Evolutionary conservation across 2,329 filamentous ascomycete species (phyloP), one percentile per base, ranked within the genome.

Genomic region (Ustilaginoidea virens): DNA sequence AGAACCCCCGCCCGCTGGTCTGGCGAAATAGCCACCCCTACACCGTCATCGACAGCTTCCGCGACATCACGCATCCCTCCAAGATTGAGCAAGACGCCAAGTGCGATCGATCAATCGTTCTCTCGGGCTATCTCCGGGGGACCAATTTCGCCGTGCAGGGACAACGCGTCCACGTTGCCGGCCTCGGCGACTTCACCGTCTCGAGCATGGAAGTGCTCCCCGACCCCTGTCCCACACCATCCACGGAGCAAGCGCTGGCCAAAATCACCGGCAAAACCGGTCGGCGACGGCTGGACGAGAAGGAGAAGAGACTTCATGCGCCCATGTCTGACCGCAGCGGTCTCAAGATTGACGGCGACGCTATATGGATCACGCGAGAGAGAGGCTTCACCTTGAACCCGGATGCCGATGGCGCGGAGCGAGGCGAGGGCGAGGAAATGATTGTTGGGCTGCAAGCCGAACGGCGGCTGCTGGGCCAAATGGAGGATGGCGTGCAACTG

Each of bases 241-340:
- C 73, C 31, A 85, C 92, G 64, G 80, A 93, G 44, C 81, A 90
- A 52, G 82, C 81, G 5, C 59, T 86, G 23, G 81, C 82, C 22
- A 93, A 92, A 48, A 71, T 74, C 2, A 75, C 76, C 0, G 87
- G 87, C 3, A 93, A 92, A 52, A 75, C 75, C 19, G 77, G 76
- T 23, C 66, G 85, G 38, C 74, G 77, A 45, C 69, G 86, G 32
- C 58, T 98, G 10, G 90, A 92, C 18, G 90, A 98, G 48, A 98
- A 96, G 56, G 87, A 98, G 48, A 94, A 94, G 58, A 73, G 92
- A 42, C 60, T 98, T 5, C 92, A 94, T 53, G 92, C 90, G 3
- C 92, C 90, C 19, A 96, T 98, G 87, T 93, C 86, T 16, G 90
- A 98, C 54, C 85, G 93, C 19, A 92, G 86, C 39, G 90, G 90